Conservation (phyloP, 768 basidiomycete genomes). For the Macrolepiota albuminosa region DNA sequence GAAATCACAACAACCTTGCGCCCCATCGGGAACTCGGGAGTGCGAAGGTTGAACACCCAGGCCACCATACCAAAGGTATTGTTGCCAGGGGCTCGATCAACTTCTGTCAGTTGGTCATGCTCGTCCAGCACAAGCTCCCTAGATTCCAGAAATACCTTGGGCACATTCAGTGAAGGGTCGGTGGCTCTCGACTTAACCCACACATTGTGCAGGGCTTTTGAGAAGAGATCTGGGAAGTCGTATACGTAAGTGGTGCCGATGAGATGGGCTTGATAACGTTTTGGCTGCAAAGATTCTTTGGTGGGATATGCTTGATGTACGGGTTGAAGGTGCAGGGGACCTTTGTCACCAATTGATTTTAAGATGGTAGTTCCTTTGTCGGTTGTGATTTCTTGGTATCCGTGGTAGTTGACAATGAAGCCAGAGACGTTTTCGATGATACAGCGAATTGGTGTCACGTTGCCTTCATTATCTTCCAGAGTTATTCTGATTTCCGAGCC, state of each 20-base stretch:
- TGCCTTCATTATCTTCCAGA: constrained; percentile 92
- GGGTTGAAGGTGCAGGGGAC: constrained; percentile 92
- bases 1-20: constrained; percentile 87
- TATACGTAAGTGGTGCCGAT: constrained; percentile 98
- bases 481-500: constrained; percentile 95
- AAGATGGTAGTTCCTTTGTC: constrained; percentile 94
- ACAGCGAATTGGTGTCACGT: constrained; percentile 93
- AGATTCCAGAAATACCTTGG: constrained; percentile 76
- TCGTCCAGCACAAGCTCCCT: constrained; percentile 94
- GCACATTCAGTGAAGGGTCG: constrained; percentile 64
- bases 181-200: constrained; percentile 72
- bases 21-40: constrained; percentile 89
- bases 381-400: constrained; percentile 96
- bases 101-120: constrained; percentile 84
- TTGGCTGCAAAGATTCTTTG: constrained; percentile 96
- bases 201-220: constrained; percentile 91
- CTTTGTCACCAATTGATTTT: constrained; percentile 98
- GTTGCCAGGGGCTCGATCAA: constrained; percentile 88
- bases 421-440: constrained; percentile 99
- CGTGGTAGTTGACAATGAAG: constrained; percentile 97
- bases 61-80: constrained; percentile 97
- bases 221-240: constrained; percentile 99
- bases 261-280: constrained; percentile 97
- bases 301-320: constrained; percentile 93
- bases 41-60: constrained; percentile 90